Conservation (phyloP, 2,329 filamentous ascomycete species). For the Zarea fungicola region DNA sequence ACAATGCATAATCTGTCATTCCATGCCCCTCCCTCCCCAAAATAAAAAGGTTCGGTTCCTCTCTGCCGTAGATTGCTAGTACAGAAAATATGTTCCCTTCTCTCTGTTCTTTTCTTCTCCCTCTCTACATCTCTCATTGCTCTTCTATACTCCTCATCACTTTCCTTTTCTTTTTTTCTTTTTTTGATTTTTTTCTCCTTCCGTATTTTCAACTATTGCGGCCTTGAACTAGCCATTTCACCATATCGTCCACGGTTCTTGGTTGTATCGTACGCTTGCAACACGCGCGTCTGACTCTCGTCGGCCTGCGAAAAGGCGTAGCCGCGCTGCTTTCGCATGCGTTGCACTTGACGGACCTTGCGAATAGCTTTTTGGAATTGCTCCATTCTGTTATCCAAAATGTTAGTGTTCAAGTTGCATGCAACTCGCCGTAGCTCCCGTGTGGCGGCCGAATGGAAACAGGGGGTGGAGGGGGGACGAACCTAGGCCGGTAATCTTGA, state of each 20-base stretch:
- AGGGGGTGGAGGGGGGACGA: conserved; percentile 28
- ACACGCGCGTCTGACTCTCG: conserved; percentile 87
- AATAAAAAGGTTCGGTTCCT: background rate
- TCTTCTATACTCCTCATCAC: background rate
- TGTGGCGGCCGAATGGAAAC: background rate
- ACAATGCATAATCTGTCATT: conserved; percentile 4
- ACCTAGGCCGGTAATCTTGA: conserved; percentile 95
- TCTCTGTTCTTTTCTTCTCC: no score
- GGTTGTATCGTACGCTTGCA: conserved; percentile 98
- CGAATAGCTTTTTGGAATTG: conserved; percentile 99
- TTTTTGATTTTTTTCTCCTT: background rate
- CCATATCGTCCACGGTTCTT: conserved; percentile 86
- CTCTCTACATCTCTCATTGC: background rate
- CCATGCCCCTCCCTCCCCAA: background rate
- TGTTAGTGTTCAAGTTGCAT: no score
- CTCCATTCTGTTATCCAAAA: conserved; percentile 68
- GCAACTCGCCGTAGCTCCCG: no score
- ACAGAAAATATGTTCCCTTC: no score
- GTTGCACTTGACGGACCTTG: conserved; percentile 95
- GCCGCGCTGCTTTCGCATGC: conserved; percentile 97
- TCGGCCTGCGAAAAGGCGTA: conserved; percentile 98
- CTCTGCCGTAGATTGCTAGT: no score
- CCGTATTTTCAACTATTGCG: conserved; percentile 11
- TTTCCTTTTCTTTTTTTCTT: background rate
- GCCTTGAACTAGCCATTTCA: conserved; percentile 68